Evolutionary conservation across 164 flowering plant species (phyloP).

Genomic region (Taxillus chinensis): DNA sequence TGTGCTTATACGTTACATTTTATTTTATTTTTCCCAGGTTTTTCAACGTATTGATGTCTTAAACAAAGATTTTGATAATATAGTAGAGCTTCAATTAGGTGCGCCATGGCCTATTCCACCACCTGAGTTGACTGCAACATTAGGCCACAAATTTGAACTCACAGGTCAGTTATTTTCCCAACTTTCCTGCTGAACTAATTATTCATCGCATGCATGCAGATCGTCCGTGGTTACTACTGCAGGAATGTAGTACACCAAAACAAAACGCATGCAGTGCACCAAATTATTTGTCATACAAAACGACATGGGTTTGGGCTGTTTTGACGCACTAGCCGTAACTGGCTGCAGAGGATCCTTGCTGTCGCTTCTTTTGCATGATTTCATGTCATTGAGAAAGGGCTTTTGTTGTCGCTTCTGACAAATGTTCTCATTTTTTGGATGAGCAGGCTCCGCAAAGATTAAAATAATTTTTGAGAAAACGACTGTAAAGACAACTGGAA

Average conservation of each 20-base stretch:
- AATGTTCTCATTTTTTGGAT: conserved; percentile 3
- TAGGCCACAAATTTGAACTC: conserved; percentile 94
- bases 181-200: background rate
- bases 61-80: conserved; percentile 92
- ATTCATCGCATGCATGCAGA: background rate
- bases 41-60: conserved; percentile 84
- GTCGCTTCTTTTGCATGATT: background rate
- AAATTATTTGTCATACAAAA: no score
- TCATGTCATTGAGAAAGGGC: background rate
- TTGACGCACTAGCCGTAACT: no score
- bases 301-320: no score
- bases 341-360: no score
- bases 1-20: no score
- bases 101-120: conserved; percentile 95
- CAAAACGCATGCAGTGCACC: no score
- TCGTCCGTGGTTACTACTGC: no score
- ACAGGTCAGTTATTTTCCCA: conserved; percentile 39
- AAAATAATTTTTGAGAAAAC: conserved; percentile 81
- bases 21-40: conserved; percentile 31
- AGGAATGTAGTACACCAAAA: no score
- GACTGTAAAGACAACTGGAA: conserved; percentile 69
- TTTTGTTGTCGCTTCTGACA: background rate
- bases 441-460: conserved; percentile 49
- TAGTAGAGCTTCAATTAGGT: conserved; percentile 82
- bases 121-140: conserved; percentile 69